These are phyloP conservation scores for Phlebiopsis gigantea DNA, from an alignment of 768 basidiomycete species.

Conservation along the genomic window DNA sequence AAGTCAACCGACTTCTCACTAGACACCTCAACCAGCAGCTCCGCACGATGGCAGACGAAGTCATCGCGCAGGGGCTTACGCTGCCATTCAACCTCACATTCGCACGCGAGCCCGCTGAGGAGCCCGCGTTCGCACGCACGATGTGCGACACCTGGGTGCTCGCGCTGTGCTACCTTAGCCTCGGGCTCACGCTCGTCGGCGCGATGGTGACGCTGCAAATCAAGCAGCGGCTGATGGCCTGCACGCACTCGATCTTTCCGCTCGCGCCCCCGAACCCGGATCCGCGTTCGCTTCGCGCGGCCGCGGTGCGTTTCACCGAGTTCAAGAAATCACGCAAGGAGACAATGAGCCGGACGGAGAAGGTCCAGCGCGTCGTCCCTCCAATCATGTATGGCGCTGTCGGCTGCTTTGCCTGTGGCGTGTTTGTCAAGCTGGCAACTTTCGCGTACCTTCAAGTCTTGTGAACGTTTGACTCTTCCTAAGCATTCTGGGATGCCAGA, in stretches of 20 bases:
- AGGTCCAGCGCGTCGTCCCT: neutral
- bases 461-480: neutral
- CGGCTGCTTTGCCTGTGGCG: slow-evolving; percentile 4
- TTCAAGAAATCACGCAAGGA: slow-evolving; percentile 3
- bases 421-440: neutral
- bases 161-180: slow-evolving; percentile 5
- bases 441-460: neutral
- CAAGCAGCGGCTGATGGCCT: slow-evolving; percentile 12
- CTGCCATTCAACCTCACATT: neutral
- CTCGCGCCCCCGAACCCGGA: neutral
- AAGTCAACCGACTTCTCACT: neutral
- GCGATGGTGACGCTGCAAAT: slow-evolving; percentile 4
- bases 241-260: slow-evolving; percentile 2
- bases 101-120: neutral
- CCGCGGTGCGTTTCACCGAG: neutral
- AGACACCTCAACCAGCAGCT: neutral
- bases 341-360: neutral
- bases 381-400: slow-evolving; percentile 2
- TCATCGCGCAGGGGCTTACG: neutral
- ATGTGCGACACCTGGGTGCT: slow-evolving; percentile 8
- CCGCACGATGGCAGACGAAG: neutral
- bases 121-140: neutral
- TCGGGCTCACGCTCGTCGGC: slow-evolving; percentile 1
- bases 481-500: neutral
- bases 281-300: neutral